phyloP scores from a whole-genome alignment of 805 yeast species.

The Barnettozyma wickerhamii region DNA sequence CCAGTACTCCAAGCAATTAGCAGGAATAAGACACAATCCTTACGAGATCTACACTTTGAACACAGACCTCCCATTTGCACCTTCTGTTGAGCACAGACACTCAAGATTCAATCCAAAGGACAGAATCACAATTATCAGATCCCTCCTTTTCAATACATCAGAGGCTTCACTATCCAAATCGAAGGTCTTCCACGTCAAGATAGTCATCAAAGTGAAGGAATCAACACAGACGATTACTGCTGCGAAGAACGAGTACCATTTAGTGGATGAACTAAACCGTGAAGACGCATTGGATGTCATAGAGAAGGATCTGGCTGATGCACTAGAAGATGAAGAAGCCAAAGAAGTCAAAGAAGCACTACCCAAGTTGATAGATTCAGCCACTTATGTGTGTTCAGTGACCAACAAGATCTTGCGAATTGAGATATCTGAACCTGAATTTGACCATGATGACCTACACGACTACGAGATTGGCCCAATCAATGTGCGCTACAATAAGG shows the following conservation, averaged over 20 bases:
- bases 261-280: slow-evolving; percentile 20
- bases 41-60: slow-evolving; percentile 25
- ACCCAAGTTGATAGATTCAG: slow-evolving; percentile 40
- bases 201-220: slow-evolving; percentile 31
- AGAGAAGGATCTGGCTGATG: slow-evolving; percentile 15
- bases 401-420: slow-evolving; percentile 48
- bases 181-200: slow-evolving; percentile 30
- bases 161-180: slow-evolving; percentile 21
- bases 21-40: slow-evolving; percentile 16
- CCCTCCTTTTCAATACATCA: slow-evolving; percentile 25
- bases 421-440: slow-evolving; percentile 48
- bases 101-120: slow-evolving; percentile 16
- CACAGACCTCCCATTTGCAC: slow-evolving; percentile 26
- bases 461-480: slow-evolving; percentile 49
- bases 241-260: slow-evolving; percentile 30
- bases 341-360: slow-evolving; percentile 16
- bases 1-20: slow-evolving; percentile 27
- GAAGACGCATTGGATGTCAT: slow-evolving; percentile 30
- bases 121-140: slow-evolving; percentile 26
- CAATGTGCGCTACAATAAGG: slow-evolving; percentile 43
- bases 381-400: slow-evolving; percentile 41
- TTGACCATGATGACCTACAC: slow-evolving; percentile 41
- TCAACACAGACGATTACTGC: slow-evolving; percentile 7
- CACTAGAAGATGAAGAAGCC: slow-evolving; percentile 10
- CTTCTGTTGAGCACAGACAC: slow-evolving; percentile 11